Base-by-base conservation (phyloP, 768 basidiomycete species). In the Phanerochaete carnosa region DNA sequence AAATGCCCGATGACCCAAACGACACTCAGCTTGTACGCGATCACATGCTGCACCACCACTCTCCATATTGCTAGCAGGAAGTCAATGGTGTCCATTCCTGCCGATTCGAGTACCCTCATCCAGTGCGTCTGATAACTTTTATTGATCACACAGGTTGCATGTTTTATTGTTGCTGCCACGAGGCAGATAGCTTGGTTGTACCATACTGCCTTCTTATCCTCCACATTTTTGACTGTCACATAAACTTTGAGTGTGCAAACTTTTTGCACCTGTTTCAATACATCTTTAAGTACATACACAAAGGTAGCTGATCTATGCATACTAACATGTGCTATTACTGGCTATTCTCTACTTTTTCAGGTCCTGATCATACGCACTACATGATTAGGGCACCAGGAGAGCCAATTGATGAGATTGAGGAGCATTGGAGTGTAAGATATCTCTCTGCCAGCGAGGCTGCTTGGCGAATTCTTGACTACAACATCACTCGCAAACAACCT, bases 281-380 rank as follows among this genome's bases (percentile, higher is more conserved):
- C 57, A 59, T 76, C 0, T 77, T 75, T 69, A 77, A 78, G 50
- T 78, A 76, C 57, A 69, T 77, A 16, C 72, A 75, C 54, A 77
- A 77, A 72, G 73, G 75, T 72, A n/a, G n/a, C n/a, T n/a, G n/a
- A n/a, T n/a, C n/a, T n/a, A n/a, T n/a, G n/a, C n/a, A n/a, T n/a
- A n/a, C n/a, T n/a, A n/a, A n/a, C n/a, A n/a, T n/a, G n/a, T n/a
- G n/a, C n/a, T n/a, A n/a, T n/a, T n/a, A n/a, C n/a, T n/a, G n/a
- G n/a, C n/a, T n/a, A n/a, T n/a, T n/a, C n/a, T n/a, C n/a, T n/a
- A n/a, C n/a, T n/a, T n/a, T n/a, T 23, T 54, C 39, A 68, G 68
- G 65, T 3, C 68, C 65, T 22, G 65, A 68, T n/a, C 28, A n/a
- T 30, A 30, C 30, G 8, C 33, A 22, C 13, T 39, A 55, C 30